These are phyloP conservation scores for Blastocystis sp. DNA, from an alignment of 352 stramenopile genomes.

Conservation along the genomic window DNA sequence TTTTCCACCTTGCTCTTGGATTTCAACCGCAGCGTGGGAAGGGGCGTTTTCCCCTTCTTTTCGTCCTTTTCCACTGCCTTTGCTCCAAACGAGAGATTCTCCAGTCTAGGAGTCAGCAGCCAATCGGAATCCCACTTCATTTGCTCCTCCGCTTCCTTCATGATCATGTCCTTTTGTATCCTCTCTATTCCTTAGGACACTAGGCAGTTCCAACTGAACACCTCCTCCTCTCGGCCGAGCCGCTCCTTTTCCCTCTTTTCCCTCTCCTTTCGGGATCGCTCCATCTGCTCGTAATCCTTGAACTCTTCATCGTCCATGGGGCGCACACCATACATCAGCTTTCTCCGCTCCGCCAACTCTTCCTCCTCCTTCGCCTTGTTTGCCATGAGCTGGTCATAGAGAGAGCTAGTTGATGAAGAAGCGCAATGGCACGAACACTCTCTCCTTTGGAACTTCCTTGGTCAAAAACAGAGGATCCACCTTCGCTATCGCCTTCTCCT, in stretches of 20 bases:
- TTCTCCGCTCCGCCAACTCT: constrained; percentile 40
- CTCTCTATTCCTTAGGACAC: neutral
- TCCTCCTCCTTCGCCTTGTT: constrained; percentile 52
- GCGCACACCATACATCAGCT: constrained; percentile 61
- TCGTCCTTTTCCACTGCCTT: neutral
- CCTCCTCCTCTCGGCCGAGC: neutral
- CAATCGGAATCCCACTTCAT: neutral
- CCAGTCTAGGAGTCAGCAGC: neutral
- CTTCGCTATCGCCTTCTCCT: neutral
- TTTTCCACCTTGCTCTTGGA: neutral
- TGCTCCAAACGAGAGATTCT: constrained; percentile 14
- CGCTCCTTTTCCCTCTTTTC: constrained; percentile 12
- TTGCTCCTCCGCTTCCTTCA: neutral
- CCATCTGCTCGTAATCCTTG: constrained; percentile 63
- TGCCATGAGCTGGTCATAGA: constrained; percentile 42
- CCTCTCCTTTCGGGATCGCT: constrained; percentile 21
- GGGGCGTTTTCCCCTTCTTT: neutral
- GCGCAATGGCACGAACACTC: neutral
- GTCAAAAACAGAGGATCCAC: neutral
- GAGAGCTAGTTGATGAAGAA: neutral
- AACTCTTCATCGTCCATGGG: constrained; percentile 62
- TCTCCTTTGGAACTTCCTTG: neutral
- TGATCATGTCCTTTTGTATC: constrained; percentile 16
- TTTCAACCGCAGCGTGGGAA: neutral
- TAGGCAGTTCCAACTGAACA: constrained; percentile 7